Percentiles rank a stretch among this genome's conserved stretches.
Evolutionary conservation across 495 filamentous ascomycete species (phyloP).

Genomic region (Penicillium coffeae): DNA sequence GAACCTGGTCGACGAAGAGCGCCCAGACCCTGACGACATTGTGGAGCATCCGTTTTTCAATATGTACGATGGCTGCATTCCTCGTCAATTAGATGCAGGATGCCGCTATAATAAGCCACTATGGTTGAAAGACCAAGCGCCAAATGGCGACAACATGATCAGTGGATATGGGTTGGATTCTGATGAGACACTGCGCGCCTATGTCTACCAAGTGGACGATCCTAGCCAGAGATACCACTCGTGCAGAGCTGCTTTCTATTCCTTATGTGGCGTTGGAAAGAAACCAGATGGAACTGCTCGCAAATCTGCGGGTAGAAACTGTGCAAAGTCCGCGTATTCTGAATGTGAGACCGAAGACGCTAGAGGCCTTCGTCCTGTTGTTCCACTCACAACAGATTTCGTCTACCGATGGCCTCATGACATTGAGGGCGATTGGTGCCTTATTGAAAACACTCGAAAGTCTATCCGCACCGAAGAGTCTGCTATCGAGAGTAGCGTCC

Average conservation of each 20-base stretch:
- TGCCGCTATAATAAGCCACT: conserved; percentile 40
- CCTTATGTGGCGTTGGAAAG: conserved; percentile 48
- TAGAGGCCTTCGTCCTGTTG: conserved; percentile 61
- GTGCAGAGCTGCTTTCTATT: conserved; percentile 46
- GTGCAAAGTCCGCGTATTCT: conserved; percentile 57
- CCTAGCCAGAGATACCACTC: conserved; percentile 37
- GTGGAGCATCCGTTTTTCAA: conserved; percentile 81
- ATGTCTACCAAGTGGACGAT: conserved; percentile 40
- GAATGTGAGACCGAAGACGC: conserved; percentile 70
- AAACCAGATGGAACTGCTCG: conserved; percentile 43
- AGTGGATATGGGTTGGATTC: conserved; percentile 44
- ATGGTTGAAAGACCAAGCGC: conserved; percentile 42
- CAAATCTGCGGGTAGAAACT: conserved; percentile 39
- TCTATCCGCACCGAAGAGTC: conserved; percentile 26
- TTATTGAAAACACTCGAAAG: conserved; percentile 27
- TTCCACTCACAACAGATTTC: conserved; percentile 63
- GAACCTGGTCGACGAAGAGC: conserved; percentile 64
- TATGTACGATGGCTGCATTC: conserved; percentile 53
- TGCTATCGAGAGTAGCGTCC: conserved; percentile 26
- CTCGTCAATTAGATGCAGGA: conserved; percentile 39
- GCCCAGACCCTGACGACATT: conserved; percentile 75
- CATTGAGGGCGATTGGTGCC: conserved; percentile 41
- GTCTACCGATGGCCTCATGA: conserved; percentile 57
- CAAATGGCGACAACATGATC: conserved; percentile 47
- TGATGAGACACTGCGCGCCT: conserved; percentile 39